Evolutionary conservation across 2,329 filamentous ascomycete genomes (phyloP).

Genomic region (Paraphaeosphaeria sporulosa): DNA sequence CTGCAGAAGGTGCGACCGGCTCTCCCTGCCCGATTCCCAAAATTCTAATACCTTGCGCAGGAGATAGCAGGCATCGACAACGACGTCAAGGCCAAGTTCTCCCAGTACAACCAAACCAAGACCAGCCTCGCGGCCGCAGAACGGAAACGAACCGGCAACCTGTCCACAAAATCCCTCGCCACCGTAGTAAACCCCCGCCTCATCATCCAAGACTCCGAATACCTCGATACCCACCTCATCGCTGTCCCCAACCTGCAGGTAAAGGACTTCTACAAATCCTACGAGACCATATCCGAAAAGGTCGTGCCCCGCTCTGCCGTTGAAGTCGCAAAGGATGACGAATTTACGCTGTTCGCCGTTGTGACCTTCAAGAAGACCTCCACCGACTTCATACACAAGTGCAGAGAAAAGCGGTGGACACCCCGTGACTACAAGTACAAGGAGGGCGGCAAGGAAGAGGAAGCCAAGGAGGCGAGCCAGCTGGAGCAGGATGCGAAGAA

Average conservation of each 20-base stretch:
- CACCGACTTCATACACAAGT: slow-evolving; percentile 88
- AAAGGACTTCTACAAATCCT: slow-evolving; percentile 88
- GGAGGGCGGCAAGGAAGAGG: slow-evolving; percentile 87
- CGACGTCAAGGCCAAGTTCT: slow-evolving; percentile 93
- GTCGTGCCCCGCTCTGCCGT: slow-evolving; percentile 89
- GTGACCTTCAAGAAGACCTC: slow-evolving; percentile 93
- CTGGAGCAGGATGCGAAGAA: slow-evolving; percentile 86
- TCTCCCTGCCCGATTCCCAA: background rate
- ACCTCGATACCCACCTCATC: slow-evolving; percentile 93
- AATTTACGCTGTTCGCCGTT: slow-evolving; percentile 87
- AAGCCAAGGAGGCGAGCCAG: slow-evolving; percentile 84
- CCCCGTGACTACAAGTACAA: slow-evolving; percentile 94
- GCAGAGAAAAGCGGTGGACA: slow-evolving; percentile 91
- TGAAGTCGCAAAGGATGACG: slow-evolving; percentile 83
- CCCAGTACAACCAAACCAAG: slow-evolving; percentile 92
- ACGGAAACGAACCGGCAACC: slow-evolving; percentile 90
- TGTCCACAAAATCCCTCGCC: slow-evolving; percentile 92
- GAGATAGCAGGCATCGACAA: slow-evolving; percentile 93
- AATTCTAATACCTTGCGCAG: slow-evolving; percentile 53
- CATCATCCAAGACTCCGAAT: slow-evolving; percentile 88
- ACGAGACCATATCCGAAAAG: slow-evolving; percentile 89
- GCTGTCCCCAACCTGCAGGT: slow-evolving; percentile 81
- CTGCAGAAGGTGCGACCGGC: slow-evolving; percentile 75
- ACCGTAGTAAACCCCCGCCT: slow-evolving; percentile 79
- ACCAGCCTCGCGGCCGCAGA: slow-evolving; percentile 81